phyloP scores from a whole-genome alignment of 768 basidiomycete genomes.

The Harrya chromipes region DNA sequence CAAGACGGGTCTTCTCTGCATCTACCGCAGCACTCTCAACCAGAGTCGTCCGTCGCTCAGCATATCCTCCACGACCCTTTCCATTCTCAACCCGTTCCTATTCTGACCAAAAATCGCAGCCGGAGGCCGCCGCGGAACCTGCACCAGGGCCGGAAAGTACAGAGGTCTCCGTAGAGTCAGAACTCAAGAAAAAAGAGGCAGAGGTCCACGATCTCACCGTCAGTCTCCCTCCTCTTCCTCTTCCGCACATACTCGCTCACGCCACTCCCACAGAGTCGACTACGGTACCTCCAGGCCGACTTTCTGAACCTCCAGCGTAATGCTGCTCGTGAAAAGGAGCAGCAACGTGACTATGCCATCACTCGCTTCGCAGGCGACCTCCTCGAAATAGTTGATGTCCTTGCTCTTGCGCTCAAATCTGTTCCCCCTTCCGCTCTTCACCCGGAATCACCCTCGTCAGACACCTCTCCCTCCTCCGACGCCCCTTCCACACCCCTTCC shows the following conservation, averaged over 20 bases:
- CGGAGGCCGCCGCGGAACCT: constrained; percentile 13
- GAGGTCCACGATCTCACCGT: constrained; percentile 86
- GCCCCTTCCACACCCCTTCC: constrained; percentile 29
- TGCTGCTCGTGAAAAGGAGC: constrained; percentile 85
- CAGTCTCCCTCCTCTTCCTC: constrained; percentile 31
- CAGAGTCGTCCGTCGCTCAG: constrained; percentile 41
- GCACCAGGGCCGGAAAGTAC: constrained; percentile 17
- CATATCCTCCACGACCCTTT: constrained; percentile 24
- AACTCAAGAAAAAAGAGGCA: constrained; percentile 73
- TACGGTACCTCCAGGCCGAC: constrained; percentile 92
- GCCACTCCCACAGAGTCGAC: constrained; percentile 59
- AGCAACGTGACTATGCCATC: constrained; percentile 92
- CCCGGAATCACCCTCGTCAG: constrained; percentile 22
- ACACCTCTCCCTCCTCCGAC: constrained; percentile 24
- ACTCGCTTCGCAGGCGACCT: constrained; percentile 87
- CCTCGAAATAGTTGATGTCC: constrained; percentile 88
- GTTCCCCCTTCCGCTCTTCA: constrained; percentile 53
- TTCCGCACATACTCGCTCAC: constrained; percentile 5
- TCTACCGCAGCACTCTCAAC: constrained; percentile 57
- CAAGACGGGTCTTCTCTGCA: constrained; percentile 54
- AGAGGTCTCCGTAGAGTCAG: constrained; percentile 34
- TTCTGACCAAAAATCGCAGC: constrained; percentile 50
- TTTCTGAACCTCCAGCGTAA: constrained; percentile 94
- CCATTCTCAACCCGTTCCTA: constrained; percentile 44
- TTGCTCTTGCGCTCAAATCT: constrained; percentile 79